Evolutionary conservation across 2,329 filamentous ascomycete genomes (phyloP).

Genomic region (Dactylellina parvicollis): DNA sequence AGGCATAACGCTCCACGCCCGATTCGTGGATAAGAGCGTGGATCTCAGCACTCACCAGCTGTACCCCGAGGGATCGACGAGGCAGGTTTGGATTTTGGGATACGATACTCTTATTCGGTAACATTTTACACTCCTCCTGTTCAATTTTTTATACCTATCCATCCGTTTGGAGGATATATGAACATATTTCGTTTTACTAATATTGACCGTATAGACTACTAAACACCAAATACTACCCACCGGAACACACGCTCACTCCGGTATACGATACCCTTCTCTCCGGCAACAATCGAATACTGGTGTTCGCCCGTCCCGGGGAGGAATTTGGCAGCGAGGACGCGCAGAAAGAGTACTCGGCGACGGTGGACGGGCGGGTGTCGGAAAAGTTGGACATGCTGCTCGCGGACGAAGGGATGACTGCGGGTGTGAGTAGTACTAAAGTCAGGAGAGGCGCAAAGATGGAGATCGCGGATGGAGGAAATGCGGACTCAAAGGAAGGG

Average conservation of each 20-base stretch:
- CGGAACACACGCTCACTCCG: conserved; percentile 19
- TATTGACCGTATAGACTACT: conserved; percentile 8
- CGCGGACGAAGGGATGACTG: neutral
- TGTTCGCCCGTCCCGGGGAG: conserved; percentile 24
- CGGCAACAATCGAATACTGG: conserved; percentile 18
- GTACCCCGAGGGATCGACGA: neutral
- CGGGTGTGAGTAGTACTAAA: conserved; percentile 29
- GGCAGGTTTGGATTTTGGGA: conserved; percentile 40
- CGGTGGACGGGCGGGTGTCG: conserved; percentile 3
- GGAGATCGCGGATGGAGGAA: neutral
- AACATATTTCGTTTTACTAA: neutral
- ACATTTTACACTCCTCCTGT: neutral
- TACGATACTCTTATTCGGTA: conserved; percentile 42
- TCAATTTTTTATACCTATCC: neutral
- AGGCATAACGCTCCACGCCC: conserved; percentile 34
- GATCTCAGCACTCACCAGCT: neutral
- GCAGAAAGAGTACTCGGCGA: conserved; percentile 11
- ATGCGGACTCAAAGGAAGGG: neutral
- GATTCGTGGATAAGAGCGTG: conserved; percentile 45
- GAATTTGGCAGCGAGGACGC: neutral
- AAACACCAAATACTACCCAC: conserved; percentile 50
- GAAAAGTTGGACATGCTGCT: conserved; percentile 17
- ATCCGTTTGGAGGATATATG: too few species aligned
- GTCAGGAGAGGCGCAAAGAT: conserved; percentile 9
- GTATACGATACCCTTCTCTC: conserved; percentile 31